phyloP scores from a whole-genome alignment of 164 flowering plant species.

The Warburgia ugandensis region DNA sequence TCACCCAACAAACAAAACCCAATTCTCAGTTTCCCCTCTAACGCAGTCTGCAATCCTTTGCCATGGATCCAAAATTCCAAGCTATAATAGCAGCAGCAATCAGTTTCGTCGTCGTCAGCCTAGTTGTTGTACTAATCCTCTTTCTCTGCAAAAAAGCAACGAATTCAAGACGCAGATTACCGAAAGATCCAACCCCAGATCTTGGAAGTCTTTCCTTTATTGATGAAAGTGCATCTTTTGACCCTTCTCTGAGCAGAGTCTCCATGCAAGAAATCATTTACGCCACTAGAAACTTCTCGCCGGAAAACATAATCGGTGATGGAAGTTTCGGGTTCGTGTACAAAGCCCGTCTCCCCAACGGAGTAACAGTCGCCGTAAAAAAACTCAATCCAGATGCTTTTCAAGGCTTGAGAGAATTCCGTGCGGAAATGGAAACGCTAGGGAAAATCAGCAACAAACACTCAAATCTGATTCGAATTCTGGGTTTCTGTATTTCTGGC shows the following conservation, averaged over 20 bases:
- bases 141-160: constrained; percentile 29
- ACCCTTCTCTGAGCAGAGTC: constrained; percentile 41
- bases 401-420: constrained; percentile 78
- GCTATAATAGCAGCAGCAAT: constrained; percentile 35
- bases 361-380: constrained; percentile 66
- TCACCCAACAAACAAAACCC: too few species aligned
- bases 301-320: constrained; percentile 66
- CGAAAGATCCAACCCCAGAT: constrained; percentile 13
- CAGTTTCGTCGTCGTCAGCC: constrained; percentile 39
- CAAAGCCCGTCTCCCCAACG: constrained; percentile 45
- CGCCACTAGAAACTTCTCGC: constrained; percentile 57
- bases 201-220: constrained; percentile 2
- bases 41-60: not conserved
- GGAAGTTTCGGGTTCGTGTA: constrained; percentile 83
- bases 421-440: constrained; percentile 82
- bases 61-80: constrained; percentile 27
- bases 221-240: constrained; percentile 49
- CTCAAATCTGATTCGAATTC: constrained; percentile 51
- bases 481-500: constrained; percentile 62
- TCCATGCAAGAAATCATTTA: constrained; percentile 55
- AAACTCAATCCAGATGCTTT: constrained; percentile 65
- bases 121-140: constrained; percentile 25
- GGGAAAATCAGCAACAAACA: constrained; percentile 61
- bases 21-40: too few species aligned
- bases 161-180: not conserved